These are phyloP conservation scores for Atkinsonella texensis DNA, from an alignment of 2,329 filamentous ascomycete species.

Conservation along the genomic window DNA sequence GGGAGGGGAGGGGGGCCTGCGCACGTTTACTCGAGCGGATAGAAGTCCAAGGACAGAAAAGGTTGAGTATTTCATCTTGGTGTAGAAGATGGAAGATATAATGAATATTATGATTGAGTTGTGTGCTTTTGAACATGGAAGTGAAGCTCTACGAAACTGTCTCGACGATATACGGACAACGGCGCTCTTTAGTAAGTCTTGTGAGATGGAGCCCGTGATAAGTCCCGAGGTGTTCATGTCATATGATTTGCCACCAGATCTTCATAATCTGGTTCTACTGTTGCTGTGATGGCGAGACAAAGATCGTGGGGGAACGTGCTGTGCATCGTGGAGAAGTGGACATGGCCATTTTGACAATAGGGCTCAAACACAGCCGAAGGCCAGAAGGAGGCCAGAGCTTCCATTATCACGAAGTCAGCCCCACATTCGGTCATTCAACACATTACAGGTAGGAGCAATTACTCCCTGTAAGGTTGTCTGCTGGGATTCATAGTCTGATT, in stretches of 20 bases:
- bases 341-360: background rate
- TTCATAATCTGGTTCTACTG: no score
- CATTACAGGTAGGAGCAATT: no score
- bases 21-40: background rate
- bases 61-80: background rate
- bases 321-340: background rate
- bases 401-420: background rate
- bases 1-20: background rate
- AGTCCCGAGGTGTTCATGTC: no score
- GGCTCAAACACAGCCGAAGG: background rate
- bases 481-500: no score
- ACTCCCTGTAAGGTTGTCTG: no score
- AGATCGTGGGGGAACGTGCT: background rate
- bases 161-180: no score
- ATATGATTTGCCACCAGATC: no score
- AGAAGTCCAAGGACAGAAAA: background rate
- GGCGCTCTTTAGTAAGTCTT: no score
- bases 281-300: background rate
- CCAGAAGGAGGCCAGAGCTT: background rate
- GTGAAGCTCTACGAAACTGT: no score
- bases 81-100: background rate
- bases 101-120: no score
- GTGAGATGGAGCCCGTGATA: no score
- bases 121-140: no score
- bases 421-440: background rate